Conservation (phyloP, 2,329 filamentous ascomycete species). For the Thelonectria rubi region DNA sequence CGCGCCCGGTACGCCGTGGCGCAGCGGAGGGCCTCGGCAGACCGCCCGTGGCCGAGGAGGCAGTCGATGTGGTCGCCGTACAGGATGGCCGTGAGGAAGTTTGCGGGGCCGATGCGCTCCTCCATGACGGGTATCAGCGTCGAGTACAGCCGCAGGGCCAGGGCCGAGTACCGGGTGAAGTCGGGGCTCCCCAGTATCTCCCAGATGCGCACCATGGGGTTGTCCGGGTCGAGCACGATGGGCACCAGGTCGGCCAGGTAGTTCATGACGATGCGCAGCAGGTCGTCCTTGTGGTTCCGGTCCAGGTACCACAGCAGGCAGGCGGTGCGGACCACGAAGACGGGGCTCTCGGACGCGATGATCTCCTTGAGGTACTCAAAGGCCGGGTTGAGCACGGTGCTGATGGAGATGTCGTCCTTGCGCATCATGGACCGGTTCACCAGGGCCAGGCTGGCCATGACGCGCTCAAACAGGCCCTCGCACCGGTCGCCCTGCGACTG, state of each 20-base stretch:
- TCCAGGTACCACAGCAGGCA: constrained; percentile 50
- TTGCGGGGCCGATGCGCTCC: constrained; percentile 44
- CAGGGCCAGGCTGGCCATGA: constrained; percentile 47
- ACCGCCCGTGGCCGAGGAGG: constrained; percentile 39
- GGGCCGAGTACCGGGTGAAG: constrained; percentile 47
- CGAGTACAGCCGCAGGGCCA: constrained; percentile 45
- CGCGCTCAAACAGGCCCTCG: constrained; percentile 48
- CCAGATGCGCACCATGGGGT: constrained; percentile 47
- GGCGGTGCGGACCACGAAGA: constrained; percentile 46
- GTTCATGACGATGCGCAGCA: constrained; percentile 45
- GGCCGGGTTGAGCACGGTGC: constrained; percentile 44
- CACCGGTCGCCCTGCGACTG: constrained; percentile 41
- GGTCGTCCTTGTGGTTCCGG: constrained; percentile 45
- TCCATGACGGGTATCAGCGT: constrained; percentile 45
- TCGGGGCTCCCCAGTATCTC: constrained; percentile 42
- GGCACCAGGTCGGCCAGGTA: constrained; percentile 45
- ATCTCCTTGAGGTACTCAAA: constrained; percentile 49
- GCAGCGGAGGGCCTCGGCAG: constrained; percentile 43
- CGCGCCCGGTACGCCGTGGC: constrained; percentile 42
- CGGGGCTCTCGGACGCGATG: constrained; percentile 45
- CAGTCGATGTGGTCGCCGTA: constrained; percentile 50
- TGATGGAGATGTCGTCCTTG: constrained; percentile 46
- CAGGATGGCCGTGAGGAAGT: constrained; percentile 46
- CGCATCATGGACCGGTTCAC: constrained; percentile 47
- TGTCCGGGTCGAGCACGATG: constrained; percentile 43